A percentile compares a stretch with the other conserved stretches of the same genome.
Conservation (phyloP, 352 stramenopile genomes). For the Phytophthora meadii region DNA sequence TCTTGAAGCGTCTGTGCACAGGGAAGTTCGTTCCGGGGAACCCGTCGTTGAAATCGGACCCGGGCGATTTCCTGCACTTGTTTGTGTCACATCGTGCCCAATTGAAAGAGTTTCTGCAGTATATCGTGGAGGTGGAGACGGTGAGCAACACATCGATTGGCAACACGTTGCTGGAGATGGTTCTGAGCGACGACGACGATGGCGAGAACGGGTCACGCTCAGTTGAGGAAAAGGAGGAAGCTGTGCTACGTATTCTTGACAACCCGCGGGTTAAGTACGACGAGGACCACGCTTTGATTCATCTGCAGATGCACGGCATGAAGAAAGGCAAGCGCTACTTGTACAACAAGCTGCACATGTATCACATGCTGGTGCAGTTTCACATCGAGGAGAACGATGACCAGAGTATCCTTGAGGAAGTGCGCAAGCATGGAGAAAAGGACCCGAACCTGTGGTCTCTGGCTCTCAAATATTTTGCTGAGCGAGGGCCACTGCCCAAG, state of each 20-base stretch:
- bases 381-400: slow-evolving; percentile 94
- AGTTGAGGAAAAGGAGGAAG: slow-evolving; percentile 79
- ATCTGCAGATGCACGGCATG: slow-evolving; percentile 93
- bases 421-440: slow-evolving; percentile 90
- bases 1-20: slow-evolving; percentile 92
- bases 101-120: slow-evolving; percentile 90
- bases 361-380: slow-evolving; percentile 94
- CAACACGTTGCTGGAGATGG: slow-evolving; percentile 91
- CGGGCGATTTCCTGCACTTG: slow-evolving; percentile 91
- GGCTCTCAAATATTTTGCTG: slow-evolving; percentile 91
- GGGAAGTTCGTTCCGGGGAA: slow-evolving; percentile 75
- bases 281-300: slow-evolving; percentile 93
- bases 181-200: slow-evolving; percentile 76
- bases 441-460: slow-evolving; percentile 92
- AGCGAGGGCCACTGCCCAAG: slow-evolving; percentile 80
- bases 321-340: slow-evolving; percentile 93
- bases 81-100: slow-evolving; percentile 93
- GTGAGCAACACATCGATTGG: slow-evolving; percentile 90
- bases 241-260: slow-evolving; percentile 89
- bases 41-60: slow-evolving; percentile 74
- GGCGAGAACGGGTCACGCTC: slow-evolving; percentile 32
- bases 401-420: slow-evolving; percentile 89
- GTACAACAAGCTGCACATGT: slow-evolving; percentile 95
- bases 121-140: slow-evolving; percentile 90
- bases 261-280: slow-evolving; percentile 93